Percentiles rank a stretch among this genome's conserved stretches.
These are phyloP conservation scores for Teratosphaeria nubilosa DNA, from an alignment of 2,329 filamentous ascomycete species.

Conservation along the genomic window DNA sequence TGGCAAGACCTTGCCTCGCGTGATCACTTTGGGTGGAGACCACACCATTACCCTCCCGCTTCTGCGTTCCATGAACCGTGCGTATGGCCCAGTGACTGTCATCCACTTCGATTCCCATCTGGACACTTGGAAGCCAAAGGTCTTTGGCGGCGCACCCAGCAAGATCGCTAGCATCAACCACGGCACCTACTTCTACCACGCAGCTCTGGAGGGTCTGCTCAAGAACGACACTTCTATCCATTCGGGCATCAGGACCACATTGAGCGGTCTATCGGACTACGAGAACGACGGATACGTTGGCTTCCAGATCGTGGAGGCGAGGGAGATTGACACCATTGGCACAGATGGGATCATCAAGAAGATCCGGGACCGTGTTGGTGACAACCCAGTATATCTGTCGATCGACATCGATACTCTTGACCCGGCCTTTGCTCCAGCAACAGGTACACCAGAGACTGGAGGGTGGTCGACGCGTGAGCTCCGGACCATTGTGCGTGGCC, in stretches of 20 bases:
- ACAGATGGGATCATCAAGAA: constrained; percentile 63
- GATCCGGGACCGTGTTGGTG: constrained; percentile 64
- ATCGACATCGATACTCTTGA: constrained; percentile 86
- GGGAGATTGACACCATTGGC: constrained; percentile 59
- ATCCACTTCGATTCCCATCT: constrained; percentile 55
- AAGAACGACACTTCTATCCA: constrained; percentile 80
- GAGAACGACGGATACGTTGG: constrained; percentile 79
- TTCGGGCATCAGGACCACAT: constrained; percentile 73
- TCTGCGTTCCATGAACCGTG: constrained; percentile 49
- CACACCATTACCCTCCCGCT: constrained; percentile 53
- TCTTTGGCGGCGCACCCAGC: constrained; percentile 72
- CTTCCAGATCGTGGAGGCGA: constrained; percentile 70
- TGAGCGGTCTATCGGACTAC: constrained; percentile 69
- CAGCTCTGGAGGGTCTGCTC: constrained; percentile 64
- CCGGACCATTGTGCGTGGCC: constrained; percentile 57
- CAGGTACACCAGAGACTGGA: constrained; percentile 65
- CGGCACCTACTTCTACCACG: constrained; percentile 83
- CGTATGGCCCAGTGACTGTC: constrained; percentile 58
- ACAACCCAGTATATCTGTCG: constrained; percentile 67
- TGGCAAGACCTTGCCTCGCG: constrained; percentile 64
- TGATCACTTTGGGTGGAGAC: constrained; percentile 61
- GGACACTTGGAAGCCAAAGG: constrained; percentile 67
- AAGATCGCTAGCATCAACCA: constrained; percentile 69
- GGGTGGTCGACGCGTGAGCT: constrained; percentile 67
- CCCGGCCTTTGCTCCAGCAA: constrained; percentile 68